Base-by-base conservation (phyloP, 73 alveolate species). In the Stentor roeselii region DNA sequence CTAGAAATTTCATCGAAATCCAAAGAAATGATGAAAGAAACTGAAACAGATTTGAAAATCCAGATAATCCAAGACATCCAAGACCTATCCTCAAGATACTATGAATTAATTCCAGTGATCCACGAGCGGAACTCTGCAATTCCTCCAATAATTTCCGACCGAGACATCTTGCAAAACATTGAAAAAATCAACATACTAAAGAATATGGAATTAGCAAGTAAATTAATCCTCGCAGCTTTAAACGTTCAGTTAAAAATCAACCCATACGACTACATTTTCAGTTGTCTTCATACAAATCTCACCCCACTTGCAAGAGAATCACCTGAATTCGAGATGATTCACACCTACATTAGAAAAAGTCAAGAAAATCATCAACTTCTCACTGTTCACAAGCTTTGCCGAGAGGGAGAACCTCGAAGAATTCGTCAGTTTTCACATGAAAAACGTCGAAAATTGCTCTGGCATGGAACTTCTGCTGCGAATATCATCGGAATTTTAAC, bases 391-490 rank as follows among this genome's bases (percentile, higher is more conserved):
- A n/a, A n/a, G n/a, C n/a, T n/a, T n/a, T n/a, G n/a, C n/a, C n/a
- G 95, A 87, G 84, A 86, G 75, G 96, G 92, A 0, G 98, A 96
- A 84, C 88, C 89, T 41, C 94, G 88, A 75, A 76, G 80, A 4
- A 90, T 96, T n/a, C 88, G 84, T 58, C 50, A 82, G 60, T 92
- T 60, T 67, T 39, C 88, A 41, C 75, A 89, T 67, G 39, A 91
- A 35, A 85, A 87, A 3, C 91, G 93, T 74, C 92, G 94, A 83
- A 87, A 80, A 88, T 86, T 96, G 41, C 88, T 97, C 60, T 97
- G 97, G 95, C 99, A 97, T 87, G 99, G 99, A 3, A 92, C 98
- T 15, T 88, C 90, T 67, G 89, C 92, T 31, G 91, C 96, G 75
- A 97, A 97, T 86, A 86, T 87, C 84, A 77, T 96, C 27, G 98